Conservation (phyloP, 129 eudicot species). For the Lactuca sativa region DNA sequence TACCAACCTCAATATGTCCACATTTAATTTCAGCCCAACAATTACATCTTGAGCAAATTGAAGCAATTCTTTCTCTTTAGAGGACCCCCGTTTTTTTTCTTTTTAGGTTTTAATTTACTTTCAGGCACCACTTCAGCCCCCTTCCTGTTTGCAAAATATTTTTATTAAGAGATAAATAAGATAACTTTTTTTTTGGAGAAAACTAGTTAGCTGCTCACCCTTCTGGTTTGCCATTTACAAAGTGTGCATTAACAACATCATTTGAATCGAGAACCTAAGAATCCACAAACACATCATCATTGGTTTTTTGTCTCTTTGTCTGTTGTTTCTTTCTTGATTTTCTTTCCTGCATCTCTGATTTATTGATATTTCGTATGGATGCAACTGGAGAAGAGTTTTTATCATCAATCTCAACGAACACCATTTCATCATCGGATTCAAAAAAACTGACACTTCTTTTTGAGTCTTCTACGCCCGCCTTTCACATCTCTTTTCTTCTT, state of each 20-base stretch:
- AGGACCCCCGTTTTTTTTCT: conserved; percentile 32
- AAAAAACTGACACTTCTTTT: conserved; percentile 48
- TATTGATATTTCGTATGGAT: conserved; percentile 39
- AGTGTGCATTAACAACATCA: conserved; percentile 23
- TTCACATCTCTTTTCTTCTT: conserved; percentile 36
- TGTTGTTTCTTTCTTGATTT: conserved; percentile 23
- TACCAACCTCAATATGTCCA: conserved; percentile 68
- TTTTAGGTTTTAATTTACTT: conserved; percentile 28
- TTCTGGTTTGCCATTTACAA: conserved; percentile 25
- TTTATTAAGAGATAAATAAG: neutral
- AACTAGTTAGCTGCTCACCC: conserved; percentile 35
- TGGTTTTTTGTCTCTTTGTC: conserved; percentile 24
- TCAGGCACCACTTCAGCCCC: conserved; percentile 25
- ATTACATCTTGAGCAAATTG: conserved; percentile 73
- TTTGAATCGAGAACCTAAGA: conserved; percentile 17
- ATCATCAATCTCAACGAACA: conserved; percentile 43
- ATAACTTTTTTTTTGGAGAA: neutral
- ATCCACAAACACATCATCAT: conserved; percentile 18
- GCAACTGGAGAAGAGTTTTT: conserved; percentile 53
- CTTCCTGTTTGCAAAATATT: conserved; percentile 22
- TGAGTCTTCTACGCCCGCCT: conserved; percentile 34
- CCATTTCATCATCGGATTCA: conserved; percentile 67
- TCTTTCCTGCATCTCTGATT: conserved; percentile 26
- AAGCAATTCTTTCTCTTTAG: conserved; percentile 58
- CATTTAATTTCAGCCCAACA: conserved; percentile 69